phyloP scores from a whole-genome alignment of 2,329 filamentous ascomycete species.

The Paraphoma chrysanthemicola region DNA sequence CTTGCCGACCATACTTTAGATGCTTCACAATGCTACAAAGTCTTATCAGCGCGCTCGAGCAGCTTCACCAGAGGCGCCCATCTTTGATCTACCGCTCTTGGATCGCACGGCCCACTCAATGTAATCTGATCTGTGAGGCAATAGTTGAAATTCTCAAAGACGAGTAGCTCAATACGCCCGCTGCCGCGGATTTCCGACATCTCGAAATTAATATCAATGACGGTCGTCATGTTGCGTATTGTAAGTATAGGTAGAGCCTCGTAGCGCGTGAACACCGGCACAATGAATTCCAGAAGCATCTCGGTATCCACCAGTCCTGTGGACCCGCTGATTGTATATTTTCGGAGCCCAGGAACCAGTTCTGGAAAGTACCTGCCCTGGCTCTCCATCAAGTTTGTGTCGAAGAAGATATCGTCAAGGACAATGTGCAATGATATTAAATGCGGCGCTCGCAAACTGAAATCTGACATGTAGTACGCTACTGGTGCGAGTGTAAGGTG shows the following conservation, averaged over 20 bases:
- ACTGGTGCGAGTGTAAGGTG: not conserved
- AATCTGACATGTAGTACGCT: not conserved
- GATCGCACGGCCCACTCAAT: not conserved
- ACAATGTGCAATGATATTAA: not conserved
- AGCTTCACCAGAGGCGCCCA: too few species aligned
- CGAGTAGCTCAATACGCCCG: not conserved
- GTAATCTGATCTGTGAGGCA: conserved; percentile 2
- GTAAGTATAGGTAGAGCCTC: not conserved
- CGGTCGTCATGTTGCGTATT: not conserved
- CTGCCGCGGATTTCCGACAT: not conserved
- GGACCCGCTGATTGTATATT: not conserved
- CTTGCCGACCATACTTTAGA: too few species aligned
- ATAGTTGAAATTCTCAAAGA: conserved; percentile 1
- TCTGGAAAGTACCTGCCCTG: not conserved
- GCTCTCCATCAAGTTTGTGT: not conserved
- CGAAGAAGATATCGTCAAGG: not conserved
- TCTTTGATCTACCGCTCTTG: not conserved
- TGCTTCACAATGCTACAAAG: too few species aligned
- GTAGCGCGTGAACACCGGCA: not conserved
- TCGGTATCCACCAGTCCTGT: not conserved
- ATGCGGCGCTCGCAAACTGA: not conserved
- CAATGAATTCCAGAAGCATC: not conserved
- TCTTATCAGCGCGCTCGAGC: too few species aligned
- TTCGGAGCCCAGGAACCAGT: not conserved
- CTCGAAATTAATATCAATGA: not conserved